phyloP scores from a whole-genome alignment of 1,284 basidiomycete genomes.

The Ustilago bromivora region DNA sequence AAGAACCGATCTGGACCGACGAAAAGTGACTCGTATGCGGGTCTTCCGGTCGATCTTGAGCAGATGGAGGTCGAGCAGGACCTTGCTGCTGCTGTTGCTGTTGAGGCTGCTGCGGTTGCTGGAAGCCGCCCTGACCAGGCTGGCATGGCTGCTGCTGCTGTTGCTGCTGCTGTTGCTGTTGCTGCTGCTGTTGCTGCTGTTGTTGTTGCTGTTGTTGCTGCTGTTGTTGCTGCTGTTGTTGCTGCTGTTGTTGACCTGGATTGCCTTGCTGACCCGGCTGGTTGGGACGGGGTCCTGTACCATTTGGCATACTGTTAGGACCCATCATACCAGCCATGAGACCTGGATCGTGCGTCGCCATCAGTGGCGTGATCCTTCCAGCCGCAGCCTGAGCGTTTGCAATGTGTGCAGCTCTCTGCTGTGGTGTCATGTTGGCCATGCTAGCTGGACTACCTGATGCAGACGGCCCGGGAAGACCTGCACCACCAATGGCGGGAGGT shows the following conservation, averaged over 20 bases:
- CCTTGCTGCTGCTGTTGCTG: conserved; percentile 37
- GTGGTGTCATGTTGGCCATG: conserved; percentile 48
- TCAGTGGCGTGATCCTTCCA: conserved; percentile 53
- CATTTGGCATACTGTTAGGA: conserved; percentile 43
- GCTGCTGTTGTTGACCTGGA: conserved; percentile 40
- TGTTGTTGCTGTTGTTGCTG: conserved; percentile 44
- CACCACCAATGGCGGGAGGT: conserved; percentile 37
- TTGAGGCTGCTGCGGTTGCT: conserved; percentile 45
- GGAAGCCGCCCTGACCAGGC: conserved; percentile 30
- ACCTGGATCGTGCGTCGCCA: conserved; percentile 61
- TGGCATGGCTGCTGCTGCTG: conserved; percentile 39
- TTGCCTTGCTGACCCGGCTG: conserved; percentile 45
- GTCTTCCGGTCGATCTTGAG: conserved; percentile 39
- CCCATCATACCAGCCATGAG: conserved; percentile 64
- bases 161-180: too few species aligned
- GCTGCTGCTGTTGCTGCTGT: conserved; percentile 30
- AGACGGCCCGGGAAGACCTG: conserved; percentile 21
- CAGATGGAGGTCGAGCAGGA: conserved; percentile 32
- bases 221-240: conserved; percentile 31
- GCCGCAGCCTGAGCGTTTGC: conserved; percentile 50
- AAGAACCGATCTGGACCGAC: conserved; percentile 43
- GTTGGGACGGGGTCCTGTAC: conserved; percentile 28
- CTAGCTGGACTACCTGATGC: conserved; percentile 42
- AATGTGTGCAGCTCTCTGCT: conserved; percentile 52
- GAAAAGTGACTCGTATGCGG: conserved; percentile 39